phyloP scores from a whole-genome alignment of 2,329 filamentous ascomycete species.

The Chaetomium sp. region DNA sequence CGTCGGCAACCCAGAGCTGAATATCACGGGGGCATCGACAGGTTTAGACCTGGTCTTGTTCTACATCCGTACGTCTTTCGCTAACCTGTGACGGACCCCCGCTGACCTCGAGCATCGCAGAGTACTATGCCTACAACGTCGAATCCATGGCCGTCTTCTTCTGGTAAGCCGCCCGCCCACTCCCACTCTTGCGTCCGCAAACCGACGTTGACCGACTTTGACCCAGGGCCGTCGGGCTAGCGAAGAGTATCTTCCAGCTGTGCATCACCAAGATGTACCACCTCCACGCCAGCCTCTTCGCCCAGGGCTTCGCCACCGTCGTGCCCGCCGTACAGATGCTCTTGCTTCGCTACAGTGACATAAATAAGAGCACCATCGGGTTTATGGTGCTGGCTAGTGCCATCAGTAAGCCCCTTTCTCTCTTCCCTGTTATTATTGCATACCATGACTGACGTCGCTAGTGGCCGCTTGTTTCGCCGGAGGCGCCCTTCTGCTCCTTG shows the following conservation, averaged over 20 bases:
- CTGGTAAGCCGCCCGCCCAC: slow-evolving; percentile 30
- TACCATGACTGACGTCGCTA: slow-evolving; percentile 15
- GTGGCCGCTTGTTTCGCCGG: slow-evolving; percentile 35
- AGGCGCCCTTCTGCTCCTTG: slow-evolving; percentile 32
- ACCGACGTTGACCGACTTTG: not conserved
- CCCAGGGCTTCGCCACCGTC: slow-evolving; percentile 15
- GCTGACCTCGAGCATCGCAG: slow-evolving; percentile 28
- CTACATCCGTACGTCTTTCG: slow-evolving; percentile 38
- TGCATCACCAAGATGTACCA: slow-evolving; percentile 11
- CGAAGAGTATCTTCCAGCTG: slow-evolving; percentile 21
- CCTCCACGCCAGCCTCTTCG: slow-evolving; percentile 15
- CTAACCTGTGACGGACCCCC: not conserved
- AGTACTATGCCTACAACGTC: slow-evolving; percentile 46
- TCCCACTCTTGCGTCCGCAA: not conserved
- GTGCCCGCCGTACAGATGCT: slow-evolving; percentile 18
- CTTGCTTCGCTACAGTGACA: slow-evolving; percentile 15
- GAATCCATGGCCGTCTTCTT: slow-evolving; percentile 40
- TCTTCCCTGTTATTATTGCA: not conserved
- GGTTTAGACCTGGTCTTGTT: slow-evolving; percentile 39
- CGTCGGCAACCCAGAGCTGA: slow-evolving; percentile 35
- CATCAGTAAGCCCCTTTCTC: slow-evolving; percentile 17
- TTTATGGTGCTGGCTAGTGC: slow-evolving; percentile 19
- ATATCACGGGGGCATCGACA: slow-evolving; percentile 36
- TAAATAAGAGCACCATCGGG: slow-evolving; percentile 13
- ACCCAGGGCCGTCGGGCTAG: slow-evolving; percentile 21